These are phyloP conservation scores for Pontederia crassipes DNA, from an alignment of 176 grass and related monocot genomes.

Conservation along the genomic window DNA sequence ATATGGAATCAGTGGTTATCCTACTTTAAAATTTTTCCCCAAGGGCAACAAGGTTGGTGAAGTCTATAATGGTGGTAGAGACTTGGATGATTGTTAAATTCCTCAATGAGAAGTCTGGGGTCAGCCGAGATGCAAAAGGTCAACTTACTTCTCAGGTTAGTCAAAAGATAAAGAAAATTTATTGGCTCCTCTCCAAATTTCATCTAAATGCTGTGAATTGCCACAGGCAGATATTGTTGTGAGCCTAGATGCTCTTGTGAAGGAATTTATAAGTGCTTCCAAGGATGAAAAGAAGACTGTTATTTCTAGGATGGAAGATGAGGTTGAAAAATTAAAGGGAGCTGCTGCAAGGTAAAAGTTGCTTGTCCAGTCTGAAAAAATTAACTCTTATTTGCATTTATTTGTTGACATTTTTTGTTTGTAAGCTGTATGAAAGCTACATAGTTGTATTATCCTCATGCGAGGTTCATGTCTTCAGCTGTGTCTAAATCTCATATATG, in stretches of 20 bases:
- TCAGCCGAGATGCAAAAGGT: slow-evolving; percentile 67
- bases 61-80: slow-evolving; percentile 73
- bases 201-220: slow-evolving; percentile 3
- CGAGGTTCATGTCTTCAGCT: too few relatives aligned
- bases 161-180: neutral
- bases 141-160: slow-evolving; percentile 75
- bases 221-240: slow-evolving; percentile 63
- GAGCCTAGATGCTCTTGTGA: slow-evolving; percentile 63
- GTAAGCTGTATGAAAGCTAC: too few relatives aligned
- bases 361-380: too few relatives aligned
- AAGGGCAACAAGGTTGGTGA: slow-evolving; percentile 93
- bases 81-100: slow-evolving; percentile 91
- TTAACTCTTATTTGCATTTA: too few relatives aligned
- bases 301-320: slow-evolving; percentile 75
- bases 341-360: slow-evolving; percentile 57
- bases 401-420: too few relatives aligned
- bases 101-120: slow-evolving; percentile 87
- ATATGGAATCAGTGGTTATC: slow-evolving; percentile 84
- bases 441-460: too few relatives aligned
- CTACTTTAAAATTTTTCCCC: slow-evolving; percentile 90
- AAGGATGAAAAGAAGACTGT: slow-evolving; percentile 54
- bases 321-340: slow-evolving; percentile 76
- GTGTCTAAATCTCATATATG: neutral
- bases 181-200: neutral
- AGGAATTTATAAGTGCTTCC: slow-evolving; percentile 62